A percentile compares a stretch with the other conserved stretches of the same genome.
Evolutionary conservation across 345 rosid genomes (phyloP).

Genomic region (Acer yangbiense): DNA sequence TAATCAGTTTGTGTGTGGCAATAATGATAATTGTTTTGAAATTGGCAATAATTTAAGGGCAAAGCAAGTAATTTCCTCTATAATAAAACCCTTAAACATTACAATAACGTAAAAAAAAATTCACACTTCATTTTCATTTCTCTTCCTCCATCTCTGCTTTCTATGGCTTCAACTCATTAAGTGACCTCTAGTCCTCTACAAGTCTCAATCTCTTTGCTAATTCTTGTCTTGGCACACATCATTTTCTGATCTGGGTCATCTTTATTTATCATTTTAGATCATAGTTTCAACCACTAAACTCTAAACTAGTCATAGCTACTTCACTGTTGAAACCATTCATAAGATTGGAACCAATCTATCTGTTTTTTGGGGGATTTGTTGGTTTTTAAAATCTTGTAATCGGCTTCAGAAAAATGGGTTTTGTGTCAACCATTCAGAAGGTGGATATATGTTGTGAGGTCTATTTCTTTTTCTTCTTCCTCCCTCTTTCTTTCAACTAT

Average conservation of each 20-base stretch:
- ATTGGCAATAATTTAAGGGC: no score
- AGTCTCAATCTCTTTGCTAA: constrained; percentile 15
- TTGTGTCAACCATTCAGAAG: constrained; percentile 25
- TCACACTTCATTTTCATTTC: neutral
- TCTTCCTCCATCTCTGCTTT: neutral
- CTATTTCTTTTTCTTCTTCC: constrained; percentile 6
- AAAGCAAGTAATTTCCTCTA: no score
- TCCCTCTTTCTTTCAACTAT: neutral
- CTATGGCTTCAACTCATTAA: neutral
- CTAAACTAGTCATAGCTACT: constrained; percentile 3
- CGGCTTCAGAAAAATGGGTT: constrained; percentile 23
- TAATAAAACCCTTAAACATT: no score
- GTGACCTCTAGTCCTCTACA: neutral
- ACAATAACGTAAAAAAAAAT: neutral
- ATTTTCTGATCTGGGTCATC: constrained; percentile 21
- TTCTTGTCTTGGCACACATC: constrained; percentile 3
- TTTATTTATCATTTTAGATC: constrained; percentile 8
- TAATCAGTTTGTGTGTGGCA: no score
- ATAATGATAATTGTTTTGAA: no score
- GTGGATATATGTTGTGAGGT: constrained; percentile 28
- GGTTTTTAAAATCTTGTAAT: constrained; percentile 20
- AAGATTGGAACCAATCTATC: neutral
- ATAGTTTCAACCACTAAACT: constrained; percentile 9
- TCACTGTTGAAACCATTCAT: constrained; percentile 14
- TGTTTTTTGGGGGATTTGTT: constrained; percentile 2